Percentiles rank a stretch among this genome's conserved stretches.
Conservation (phyloP, 768 basidiomycete genomes). For the Lactarius deliciosus region DNA sequence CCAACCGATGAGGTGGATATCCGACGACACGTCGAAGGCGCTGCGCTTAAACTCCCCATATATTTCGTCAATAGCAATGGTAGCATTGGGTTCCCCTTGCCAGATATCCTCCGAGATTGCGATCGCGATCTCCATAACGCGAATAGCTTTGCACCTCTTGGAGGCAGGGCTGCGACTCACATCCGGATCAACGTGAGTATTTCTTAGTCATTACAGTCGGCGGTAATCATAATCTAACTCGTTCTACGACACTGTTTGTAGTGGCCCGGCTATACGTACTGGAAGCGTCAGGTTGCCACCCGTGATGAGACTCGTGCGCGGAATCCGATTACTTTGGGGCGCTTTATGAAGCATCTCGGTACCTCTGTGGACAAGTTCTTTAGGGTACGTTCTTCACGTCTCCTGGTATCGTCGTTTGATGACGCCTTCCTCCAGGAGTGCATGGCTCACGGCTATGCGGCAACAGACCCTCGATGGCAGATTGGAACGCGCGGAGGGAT, state of each 20-base stretch:
- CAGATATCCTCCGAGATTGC: not conserved
- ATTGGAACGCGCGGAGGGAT: conserved; percentile 18
- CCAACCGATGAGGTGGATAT: not conserved
- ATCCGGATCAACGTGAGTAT: not conserved
- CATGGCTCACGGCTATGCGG: not conserved
- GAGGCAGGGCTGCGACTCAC: not conserved
- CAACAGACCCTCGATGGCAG: not conserved
- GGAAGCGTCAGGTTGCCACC: conserved; percentile 13
- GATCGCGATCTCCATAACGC: not conserved
- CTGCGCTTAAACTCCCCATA: not conserved
- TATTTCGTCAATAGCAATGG: not conserved
- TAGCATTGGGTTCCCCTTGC: not conserved
- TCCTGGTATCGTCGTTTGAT: not conserved
- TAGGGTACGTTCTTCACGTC: not conserved
- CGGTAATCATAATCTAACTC: not conserved
- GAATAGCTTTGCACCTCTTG: not conserved
- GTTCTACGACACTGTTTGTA: not conserved
- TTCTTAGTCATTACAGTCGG: not conserved
- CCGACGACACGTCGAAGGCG: not conserved
- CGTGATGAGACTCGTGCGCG: conserved; percentile 1
- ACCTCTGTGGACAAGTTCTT: conserved; percentile 15
- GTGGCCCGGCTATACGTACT: conserved; percentile 24
- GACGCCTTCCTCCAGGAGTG: not conserved
- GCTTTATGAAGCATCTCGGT: conserved; percentile 8
- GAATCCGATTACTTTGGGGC: not conserved